These are phyloP conservation scores for Chionographis japonica DNA, from an alignment of 106 monocot genomes.

Conservation along the genomic window DNA sequence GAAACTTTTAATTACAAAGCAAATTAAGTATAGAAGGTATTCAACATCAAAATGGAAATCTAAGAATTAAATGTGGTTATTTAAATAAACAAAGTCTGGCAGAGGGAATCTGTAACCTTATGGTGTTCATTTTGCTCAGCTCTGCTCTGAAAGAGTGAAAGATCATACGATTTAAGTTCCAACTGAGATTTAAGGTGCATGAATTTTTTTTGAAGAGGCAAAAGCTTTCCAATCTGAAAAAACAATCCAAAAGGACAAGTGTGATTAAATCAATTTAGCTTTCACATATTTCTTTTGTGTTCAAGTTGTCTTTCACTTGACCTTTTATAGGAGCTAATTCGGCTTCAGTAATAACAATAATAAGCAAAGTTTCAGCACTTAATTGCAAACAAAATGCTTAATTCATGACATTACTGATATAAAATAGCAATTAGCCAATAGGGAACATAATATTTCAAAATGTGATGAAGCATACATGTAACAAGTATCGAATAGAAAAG, in stretches of 20 bases:
- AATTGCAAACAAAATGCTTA: too few species aligned
- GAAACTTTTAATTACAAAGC: background rate
- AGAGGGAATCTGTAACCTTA: constrained; percentile 52
- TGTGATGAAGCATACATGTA: too few species aligned
- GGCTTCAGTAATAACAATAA: too few species aligned
- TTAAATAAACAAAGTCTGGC: background rate
- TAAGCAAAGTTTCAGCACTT: too few species aligned
- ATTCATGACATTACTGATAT: too few species aligned
- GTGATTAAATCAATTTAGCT: background rate
- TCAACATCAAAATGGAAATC: constrained; percentile 1
- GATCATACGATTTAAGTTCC: constrained; percentile 91
- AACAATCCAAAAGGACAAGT: background rate
- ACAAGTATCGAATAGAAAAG: too few species aligned
- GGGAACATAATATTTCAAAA: too few species aligned
- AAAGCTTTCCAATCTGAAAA: constrained; percentile 65
- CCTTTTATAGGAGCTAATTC: too few species aligned
- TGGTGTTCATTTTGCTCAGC: constrained; percentile 95
- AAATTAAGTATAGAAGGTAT: background rate
- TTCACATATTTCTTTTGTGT: too few species aligned
- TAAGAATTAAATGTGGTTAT: constrained; percentile 1
- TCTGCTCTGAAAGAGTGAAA: constrained; percentile 86
- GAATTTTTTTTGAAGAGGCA: constrained; percentile 70
- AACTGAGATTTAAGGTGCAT: constrained; percentile 70
- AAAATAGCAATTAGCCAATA: too few species aligned
- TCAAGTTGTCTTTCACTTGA: too few species aligned